Percentiles rank a stretch among this genome's conserved stretches.
phyloP scores from a whole-genome alignment of 2,329 filamentous ascomycete genomes.

The Cladosporium sphaerospermum region DNA sequence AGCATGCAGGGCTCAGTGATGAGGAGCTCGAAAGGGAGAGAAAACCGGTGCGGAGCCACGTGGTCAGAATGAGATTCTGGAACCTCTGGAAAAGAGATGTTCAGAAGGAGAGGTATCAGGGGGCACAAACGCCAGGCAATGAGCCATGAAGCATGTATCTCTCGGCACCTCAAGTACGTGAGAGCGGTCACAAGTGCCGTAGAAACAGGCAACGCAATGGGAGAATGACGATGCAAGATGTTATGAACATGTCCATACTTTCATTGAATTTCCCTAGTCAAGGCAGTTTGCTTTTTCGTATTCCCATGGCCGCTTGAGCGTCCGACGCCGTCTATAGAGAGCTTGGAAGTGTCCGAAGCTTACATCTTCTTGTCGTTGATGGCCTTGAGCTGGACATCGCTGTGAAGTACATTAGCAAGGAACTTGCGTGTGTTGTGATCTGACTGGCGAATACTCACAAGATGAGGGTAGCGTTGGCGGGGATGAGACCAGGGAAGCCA shows the following conservation, averaged over 20 bases:
- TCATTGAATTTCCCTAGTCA: background rate
- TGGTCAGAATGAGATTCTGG: too few relatives aligned
- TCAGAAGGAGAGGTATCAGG: too few relatives aligned
- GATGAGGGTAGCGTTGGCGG: slow-evolving; percentile 66
- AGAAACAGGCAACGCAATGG: too few relatives aligned
- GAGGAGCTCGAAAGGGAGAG: too few relatives aligned
- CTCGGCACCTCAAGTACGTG: too few relatives aligned
- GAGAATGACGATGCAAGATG: too few relatives aligned
- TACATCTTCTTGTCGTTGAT: slow-evolving; percentile 45
- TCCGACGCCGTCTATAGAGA: background rate
- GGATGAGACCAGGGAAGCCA: slow-evolving; percentile 74
- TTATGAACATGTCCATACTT: background rate
- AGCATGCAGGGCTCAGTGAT: too few relatives aligned
- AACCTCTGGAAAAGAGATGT: too few relatives aligned
- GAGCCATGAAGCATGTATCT: too few relatives aligned
- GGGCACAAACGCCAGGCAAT: too few relatives aligned
- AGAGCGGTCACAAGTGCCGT: too few relatives aligned
- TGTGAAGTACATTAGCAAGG: slow-evolving; percentile 27
- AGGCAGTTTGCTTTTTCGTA: slow-evolving; percentile 3
- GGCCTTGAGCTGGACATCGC: slow-evolving; percentile 63
- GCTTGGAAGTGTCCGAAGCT: background rate
- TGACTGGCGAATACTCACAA: slow-evolving; percentile 57
- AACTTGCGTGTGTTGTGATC: background rate
- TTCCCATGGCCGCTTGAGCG: background rate
- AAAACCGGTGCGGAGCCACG: too few relatives aligned